Conservation (phyloP, 345 rosid species). For the Conringia planisiliqua region DNA sequence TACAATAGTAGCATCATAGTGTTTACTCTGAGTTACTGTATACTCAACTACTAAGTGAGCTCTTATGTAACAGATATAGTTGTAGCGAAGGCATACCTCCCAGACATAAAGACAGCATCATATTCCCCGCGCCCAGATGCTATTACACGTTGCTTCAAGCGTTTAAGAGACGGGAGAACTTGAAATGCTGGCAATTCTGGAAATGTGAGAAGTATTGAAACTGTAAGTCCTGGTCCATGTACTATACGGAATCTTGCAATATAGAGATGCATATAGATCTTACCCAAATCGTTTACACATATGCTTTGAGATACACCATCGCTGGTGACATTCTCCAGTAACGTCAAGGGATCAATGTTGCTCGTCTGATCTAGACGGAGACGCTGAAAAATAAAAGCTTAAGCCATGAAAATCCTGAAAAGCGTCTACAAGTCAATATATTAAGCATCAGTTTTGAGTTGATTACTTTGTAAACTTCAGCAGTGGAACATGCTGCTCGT, state of each 20-base stretch:
- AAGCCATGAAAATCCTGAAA: conserved; percentile 2
- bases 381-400: conserved; percentile 42
- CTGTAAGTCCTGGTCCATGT: background rate
- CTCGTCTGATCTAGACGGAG: conserved; percentile 69
- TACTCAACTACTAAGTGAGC: background rate
- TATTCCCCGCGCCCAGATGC: conserved; percentile 87
- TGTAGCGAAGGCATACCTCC: conserved; percentile 55
- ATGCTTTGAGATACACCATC: conserved; percentile 79
- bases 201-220: conserved; percentile 10
- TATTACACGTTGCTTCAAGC: conserved; percentile 68
- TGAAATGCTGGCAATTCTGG: conserved; percentile 93
- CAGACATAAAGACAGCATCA: conserved; percentile 93
- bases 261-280: conserved; percentile 7
- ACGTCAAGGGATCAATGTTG: conserved; percentile 59
- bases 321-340: conserved; percentile 70
- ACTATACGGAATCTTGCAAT: background rate
- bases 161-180: conserved; percentile 85
- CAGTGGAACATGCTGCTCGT: conserved; percentile 83
- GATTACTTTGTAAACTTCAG: conserved; percentile 88
- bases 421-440: background rate
- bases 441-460: background rate
- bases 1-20: background rate
- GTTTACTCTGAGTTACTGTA: background rate
- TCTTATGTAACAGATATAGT: background rate
- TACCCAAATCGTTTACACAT: conserved; percentile 94